These are phyloP conservation scores for Aspergillus puulaauensis DNA, from an alignment of 2,329 filamentous ascomycete species.

Conservation along the genomic window DNA sequence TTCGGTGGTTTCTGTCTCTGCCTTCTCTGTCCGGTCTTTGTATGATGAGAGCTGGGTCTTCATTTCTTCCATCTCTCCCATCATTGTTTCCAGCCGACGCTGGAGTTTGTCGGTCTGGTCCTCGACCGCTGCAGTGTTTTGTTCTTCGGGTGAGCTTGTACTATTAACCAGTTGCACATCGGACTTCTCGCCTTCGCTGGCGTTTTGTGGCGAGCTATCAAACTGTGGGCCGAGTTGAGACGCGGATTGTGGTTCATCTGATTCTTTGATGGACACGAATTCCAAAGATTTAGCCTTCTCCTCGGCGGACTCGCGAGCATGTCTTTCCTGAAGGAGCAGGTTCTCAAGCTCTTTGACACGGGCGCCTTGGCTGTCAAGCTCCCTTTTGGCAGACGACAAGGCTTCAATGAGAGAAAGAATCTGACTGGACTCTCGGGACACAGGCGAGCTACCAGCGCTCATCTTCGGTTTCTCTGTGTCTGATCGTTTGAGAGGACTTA, in stretches of 20 bases:
- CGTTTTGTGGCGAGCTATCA: not conserved
- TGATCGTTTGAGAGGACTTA: slow-evolving; percentile 66
- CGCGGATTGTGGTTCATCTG: slow-evolving; percentile 13
- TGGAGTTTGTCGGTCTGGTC: slow-evolving; percentile 56
- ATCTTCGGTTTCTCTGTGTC: slow-evolving; percentile 73
- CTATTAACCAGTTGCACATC: slow-evolving; percentile 12
- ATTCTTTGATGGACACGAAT: slow-evolving; percentile 52
- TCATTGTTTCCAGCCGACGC: slow-evolving; percentile 71
- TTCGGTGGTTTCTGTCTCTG: slow-evolving; percentile 73
- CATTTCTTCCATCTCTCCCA: slow-evolving; percentile 77
- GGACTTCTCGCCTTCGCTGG: slow-evolving; percentile 13
- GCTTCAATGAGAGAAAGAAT: slow-evolving; percentile 83
- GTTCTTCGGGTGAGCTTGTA: slow-evolving; percentile 25
- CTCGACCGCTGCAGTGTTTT: slow-evolving; percentile 27
- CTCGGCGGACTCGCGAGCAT: slow-evolving; percentile 80
- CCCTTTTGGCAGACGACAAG: slow-evolving; percentile 77
- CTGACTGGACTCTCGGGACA: slow-evolving; percentile 63
- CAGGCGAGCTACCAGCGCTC: slow-evolving; percentile 41
- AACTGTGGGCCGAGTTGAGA: slow-evolving; percentile 1
- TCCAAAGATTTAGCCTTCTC: slow-evolving; percentile 72
- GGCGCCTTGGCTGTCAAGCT: slow-evolving; percentile 78
- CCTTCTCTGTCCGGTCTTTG: slow-evolving; percentile 73
- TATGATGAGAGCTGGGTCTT: slow-evolving; percentile 77
- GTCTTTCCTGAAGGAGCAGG: slow-evolving; percentile 73
- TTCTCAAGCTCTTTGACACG: slow-evolving; percentile 80